phyloP scores from a whole-genome alignment of 1,139 yeast genomes.

The Zygosaccharomyces pseudobailii region DNA sequence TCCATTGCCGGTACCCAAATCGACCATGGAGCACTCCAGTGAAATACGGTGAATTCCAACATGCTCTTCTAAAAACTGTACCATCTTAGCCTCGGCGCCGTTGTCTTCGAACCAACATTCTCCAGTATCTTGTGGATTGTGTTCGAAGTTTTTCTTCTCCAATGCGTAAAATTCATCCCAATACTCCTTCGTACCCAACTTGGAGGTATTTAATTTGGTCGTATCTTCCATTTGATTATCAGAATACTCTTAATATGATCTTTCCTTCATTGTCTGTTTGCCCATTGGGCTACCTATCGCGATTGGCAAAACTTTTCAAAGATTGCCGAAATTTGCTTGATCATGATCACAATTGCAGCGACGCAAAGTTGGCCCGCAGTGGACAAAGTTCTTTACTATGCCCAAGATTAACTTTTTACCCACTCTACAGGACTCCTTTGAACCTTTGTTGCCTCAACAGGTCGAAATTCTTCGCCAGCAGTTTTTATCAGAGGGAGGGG shows the following conservation, averaged over 20 bases:
- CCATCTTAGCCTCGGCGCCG: constrained; percentile 81
- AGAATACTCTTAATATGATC: background rate
- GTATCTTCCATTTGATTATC: constrained; percentile 44
- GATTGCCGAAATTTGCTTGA: background rate
- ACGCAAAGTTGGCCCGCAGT: background rate
- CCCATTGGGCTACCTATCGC: background rate
- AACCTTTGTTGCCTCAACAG: constrained; percentile 71
- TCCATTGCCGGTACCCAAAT: constrained; percentile 95
- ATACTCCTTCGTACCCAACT: constrained; percentile 73
- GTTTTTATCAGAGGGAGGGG: constrained; percentile 69
- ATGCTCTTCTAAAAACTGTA: constrained; percentile 53
- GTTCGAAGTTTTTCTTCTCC: constrained; percentile 65
- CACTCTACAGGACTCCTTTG: constrained; percentile 33
- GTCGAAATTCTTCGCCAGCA: constrained; percentile 71
- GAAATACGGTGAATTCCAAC: constrained; percentile 32
- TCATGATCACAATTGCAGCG: background rate
- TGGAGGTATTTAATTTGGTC: constrained; percentile 56
- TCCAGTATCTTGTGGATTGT: constrained; percentile 79
- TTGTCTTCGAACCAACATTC: constrained; percentile 96
- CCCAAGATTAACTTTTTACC: constrained; percentile 29
- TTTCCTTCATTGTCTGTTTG: background rate
- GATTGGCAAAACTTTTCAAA: constrained; percentile 3
- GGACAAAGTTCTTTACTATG: constrained; percentile 13
- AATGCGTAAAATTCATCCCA: constrained; percentile 84
- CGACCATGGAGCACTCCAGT: constrained; percentile 47